Conservation (phyloP, 192 early-diverging fungal species). For the Rhizoclosmatium globosum region DNA sequence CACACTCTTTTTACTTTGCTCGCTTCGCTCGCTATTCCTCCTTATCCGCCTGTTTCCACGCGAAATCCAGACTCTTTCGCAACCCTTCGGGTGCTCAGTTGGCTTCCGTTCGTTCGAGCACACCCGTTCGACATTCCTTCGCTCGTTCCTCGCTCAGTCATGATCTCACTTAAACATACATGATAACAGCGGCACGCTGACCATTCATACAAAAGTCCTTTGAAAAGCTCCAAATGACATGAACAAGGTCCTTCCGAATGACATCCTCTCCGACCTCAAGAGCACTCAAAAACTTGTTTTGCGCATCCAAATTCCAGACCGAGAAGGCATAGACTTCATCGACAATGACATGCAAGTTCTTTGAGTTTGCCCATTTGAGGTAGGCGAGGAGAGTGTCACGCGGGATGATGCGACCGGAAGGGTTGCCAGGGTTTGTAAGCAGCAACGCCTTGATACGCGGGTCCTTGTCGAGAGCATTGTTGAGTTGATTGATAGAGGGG, state of each 20-base stretch:
- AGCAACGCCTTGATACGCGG: slow-evolving; percentile 63
- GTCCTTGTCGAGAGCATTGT: not conserved
- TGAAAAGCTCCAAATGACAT: slow-evolving; percentile 81
- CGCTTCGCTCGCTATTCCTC: no score
- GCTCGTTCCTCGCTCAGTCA: no score
- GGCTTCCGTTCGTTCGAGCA: no score
- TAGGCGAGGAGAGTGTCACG: slow-evolving; percentile 60
- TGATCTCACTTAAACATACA: slow-evolving; percentile 46
- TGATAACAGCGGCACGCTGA: slow-evolving; percentile 69
- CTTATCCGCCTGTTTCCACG: no score
- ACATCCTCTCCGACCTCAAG: not conserved
- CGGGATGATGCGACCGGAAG: slow-evolving; percentile 60
- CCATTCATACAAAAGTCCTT: slow-evolving; percentile 89
- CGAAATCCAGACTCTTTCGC: no score
- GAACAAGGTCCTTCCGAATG: slow-evolving; percentile 39
- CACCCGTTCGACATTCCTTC: no score
- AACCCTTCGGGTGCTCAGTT: no score
- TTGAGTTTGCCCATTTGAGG: slow-evolving; percentile 68
- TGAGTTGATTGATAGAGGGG: slow-evolving; percentile 17
- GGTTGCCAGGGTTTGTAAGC: slow-evolving; percentile 80
- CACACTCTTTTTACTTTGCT: no score
- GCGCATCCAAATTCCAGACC: slow-evolving; percentile 25
- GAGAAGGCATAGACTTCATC: slow-evolving; percentile 82
- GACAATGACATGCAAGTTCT: slow-evolving; percentile 71
- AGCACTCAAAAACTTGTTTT: not conserved